These are phyloP conservation scores for Rubia tinctorum DNA, from an alignment of 305 asterid species.

Conservation along the genomic window DNA sequence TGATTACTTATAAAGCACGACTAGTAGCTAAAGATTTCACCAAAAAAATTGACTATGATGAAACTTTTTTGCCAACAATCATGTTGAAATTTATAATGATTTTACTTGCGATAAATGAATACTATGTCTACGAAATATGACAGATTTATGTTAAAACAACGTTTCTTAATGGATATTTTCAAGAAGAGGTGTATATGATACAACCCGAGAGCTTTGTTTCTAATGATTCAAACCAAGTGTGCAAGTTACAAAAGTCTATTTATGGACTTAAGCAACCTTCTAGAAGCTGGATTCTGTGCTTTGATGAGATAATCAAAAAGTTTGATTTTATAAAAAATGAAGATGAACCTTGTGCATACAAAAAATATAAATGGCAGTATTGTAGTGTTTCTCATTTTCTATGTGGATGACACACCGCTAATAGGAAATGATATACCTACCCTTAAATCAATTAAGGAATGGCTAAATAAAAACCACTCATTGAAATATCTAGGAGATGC, in stretches of 20 bases:
- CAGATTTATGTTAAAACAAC: background rate
- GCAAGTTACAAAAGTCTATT: background rate
- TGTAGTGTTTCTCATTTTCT: background rate
- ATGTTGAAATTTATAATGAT: background rate
- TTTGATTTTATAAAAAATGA: background rate
- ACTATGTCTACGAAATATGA: background rate
- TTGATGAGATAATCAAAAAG: background rate
- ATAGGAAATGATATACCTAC: no score
- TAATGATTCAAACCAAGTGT: background rate
- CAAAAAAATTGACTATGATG: background rate
- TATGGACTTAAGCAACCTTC: background rate
- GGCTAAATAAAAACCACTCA: background rate
- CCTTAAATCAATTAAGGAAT: background rate
- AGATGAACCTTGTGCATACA: background rate
- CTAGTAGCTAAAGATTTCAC: background rate
- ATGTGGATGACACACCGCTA: no score
- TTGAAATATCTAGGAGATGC: no score
- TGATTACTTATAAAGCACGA: background rate
- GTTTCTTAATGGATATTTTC: background rate
- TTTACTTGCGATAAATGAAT: background rate
- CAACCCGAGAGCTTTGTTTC: background rate
- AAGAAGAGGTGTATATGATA: background rate
- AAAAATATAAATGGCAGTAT: background rate
- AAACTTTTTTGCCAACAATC: background rate
- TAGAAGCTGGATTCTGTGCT: background rate